Percentiles rank a stretch among this genome's conserved stretches.
These are phyloP conservation scores for Lepidium sativum DNA, from an alignment of 345 rosid genomes.

Conservation along the genomic window DNA sequence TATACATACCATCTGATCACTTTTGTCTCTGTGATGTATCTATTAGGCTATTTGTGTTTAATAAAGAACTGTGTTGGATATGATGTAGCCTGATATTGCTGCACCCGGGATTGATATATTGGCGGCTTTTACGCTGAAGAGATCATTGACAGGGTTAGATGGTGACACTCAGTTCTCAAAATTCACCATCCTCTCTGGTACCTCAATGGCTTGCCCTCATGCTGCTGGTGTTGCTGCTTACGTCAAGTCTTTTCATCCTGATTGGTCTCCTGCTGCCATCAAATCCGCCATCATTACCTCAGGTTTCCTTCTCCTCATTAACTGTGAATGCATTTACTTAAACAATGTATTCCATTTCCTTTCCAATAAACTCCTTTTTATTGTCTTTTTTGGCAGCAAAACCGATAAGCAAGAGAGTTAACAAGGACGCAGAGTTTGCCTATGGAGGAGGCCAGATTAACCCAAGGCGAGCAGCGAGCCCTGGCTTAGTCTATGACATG, in stretches of 20 bases:
- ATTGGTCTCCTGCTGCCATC: slow-evolving; percentile 73
- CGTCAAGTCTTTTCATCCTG: slow-evolving; percentile 81
- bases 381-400: slow-evolving; percentile 41
- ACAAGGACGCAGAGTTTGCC: slow-evolving; percentile 63
- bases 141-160: slow-evolving; percentile 62
- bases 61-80: background rate
- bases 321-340: too few relatives aligned
- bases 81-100: slow-evolving; percentile 70
- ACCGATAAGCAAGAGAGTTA: slow-evolving; percentile 50
- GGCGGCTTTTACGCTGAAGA: slow-evolving; percentile 72
- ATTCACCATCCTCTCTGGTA: slow-evolving; percentile 74
- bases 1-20: background rate
- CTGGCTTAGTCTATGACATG: slow-evolving; percentile 74
- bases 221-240: slow-evolving; percentile 85
- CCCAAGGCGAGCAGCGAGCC: slow-evolving; percentile 50
- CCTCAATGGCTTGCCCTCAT: slow-evolving; percentile 94
- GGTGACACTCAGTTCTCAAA: slow-evolving; percentile 76
- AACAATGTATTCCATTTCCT: too few relatives aligned
- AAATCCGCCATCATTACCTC: slow-evolving; percentile 88
- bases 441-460: slow-evolving; percentile 80
- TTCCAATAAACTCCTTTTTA: too few relatives aligned
- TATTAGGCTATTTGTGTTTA: too few relatives aligned
- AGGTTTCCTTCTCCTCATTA: slow-evolving; percentile 20
- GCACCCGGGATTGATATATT: slow-evolving; percentile 83
- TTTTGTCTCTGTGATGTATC: background rate